phyloP scores from a whole-genome alignment of 139 green algal species.

The Coccomyxa sp. region DNA sequence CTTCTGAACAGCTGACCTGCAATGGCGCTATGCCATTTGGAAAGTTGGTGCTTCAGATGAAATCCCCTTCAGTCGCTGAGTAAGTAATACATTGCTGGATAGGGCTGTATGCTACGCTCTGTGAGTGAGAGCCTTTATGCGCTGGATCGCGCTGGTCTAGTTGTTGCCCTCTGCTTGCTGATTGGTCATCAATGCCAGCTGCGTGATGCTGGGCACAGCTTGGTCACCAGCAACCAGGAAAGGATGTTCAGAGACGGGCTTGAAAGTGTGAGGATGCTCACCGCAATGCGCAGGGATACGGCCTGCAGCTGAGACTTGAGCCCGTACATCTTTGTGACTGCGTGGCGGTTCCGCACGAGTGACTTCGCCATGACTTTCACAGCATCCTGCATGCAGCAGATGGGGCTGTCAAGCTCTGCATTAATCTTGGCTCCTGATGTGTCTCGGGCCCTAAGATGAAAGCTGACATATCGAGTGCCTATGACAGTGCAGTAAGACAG shows the following conservation, averaged over 20 bases:
- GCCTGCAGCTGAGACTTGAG: constrained; percentile 97
- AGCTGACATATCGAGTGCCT: neutral
- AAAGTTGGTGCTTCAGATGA: too few species aligned
- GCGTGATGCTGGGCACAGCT: neutral
- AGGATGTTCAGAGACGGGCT: neutral
- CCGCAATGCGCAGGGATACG: constrained; percentile 90
- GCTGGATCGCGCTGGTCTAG: neutral
- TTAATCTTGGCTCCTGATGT: too few species aligned
- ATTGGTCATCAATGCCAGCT: neutral
- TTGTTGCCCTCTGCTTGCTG: neutral
- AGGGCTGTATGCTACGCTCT: too few species aligned
- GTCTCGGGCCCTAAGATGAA: neutral
- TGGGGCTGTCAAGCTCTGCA: neutral
- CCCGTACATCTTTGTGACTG: constrained; percentile 96
- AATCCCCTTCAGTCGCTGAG: too few species aligned
- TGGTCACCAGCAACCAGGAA: neutral
- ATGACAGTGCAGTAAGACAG: neutral
- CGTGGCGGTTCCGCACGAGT: constrained; percentile 92
- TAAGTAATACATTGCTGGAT: too few species aligned
- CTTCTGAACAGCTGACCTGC: neutral
- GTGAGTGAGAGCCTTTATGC: too few species aligned
- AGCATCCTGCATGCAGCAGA: constrained; percentile 66
- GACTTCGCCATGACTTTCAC: constrained; percentile 99
- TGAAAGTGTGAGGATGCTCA: constrained; percentile 1
- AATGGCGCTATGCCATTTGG: too few species aligned